Evolutionary conservation across 2,329 filamentous ascomycete species (phyloP), one percentile per base, ranked within the genome.

Genomic region (Teratosphaeria epicoccoides): DNA sequence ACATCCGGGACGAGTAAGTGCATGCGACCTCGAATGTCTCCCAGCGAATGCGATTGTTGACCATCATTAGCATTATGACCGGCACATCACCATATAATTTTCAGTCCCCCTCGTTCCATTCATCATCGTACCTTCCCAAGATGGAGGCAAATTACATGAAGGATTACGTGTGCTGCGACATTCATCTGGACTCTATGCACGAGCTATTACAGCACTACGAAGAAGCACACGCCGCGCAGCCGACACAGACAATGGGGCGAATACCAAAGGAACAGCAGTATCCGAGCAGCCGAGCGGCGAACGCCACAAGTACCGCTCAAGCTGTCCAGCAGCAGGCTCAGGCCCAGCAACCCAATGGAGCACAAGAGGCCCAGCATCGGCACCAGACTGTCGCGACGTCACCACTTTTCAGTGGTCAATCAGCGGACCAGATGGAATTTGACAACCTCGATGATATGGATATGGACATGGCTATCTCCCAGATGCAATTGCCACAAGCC

Each of bases 81-180:
- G 90, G 93, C 63, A 96, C 89, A 17, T 97, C 93, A n/a, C 93
- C 93, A 10, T 95, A 91, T 65, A 77, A 82, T 24, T 83, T 78
- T 52, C 81, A 90, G 62, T 95, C 90, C n/a, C 88, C 93, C 0
- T 96, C 91, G 1, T 94, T 88, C 63, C 91, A 97, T 51, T 97
- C 91, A 1, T 95, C 90, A 6, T 97, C 93, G 24, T 97, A 97
- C 67, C 80, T 96, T 1, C 91, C 90, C 9, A 96, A 95, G 70
- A 82, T 96, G 66, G 93, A 98, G 71, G 91, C 91, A 55, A 93
- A 91, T 66, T 98, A 96, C 69, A 94, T 97, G 88, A 85, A 85
- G 70, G 90, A 97, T 72, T 97, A 97, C 71, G 85, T 85, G 49
- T 98, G 93, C 73, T 98, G 93, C 71, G 89, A 89, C 63, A 81